phyloP scores from a whole-genome alignment of 139 green algal species.

The Micractinium sp. region DNA sequence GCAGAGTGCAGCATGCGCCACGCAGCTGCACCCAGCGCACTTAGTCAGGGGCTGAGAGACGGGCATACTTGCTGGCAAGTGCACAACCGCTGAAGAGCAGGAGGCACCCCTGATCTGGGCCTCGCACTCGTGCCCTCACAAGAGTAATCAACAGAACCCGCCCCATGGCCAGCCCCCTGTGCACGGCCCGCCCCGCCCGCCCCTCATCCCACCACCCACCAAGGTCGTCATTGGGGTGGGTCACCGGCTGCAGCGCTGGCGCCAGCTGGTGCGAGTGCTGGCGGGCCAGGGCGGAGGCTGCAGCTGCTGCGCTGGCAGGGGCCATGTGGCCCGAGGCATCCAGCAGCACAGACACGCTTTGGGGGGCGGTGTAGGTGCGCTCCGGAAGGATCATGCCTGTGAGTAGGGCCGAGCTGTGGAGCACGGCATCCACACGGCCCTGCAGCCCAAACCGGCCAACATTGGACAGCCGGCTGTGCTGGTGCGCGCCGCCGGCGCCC shows the following conservation, averaged over 20 bases:
- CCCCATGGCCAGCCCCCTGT: too few relatives aligned
- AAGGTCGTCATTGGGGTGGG: neutral
- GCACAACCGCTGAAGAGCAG: too few relatives aligned
- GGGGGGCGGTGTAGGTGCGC: neutral
- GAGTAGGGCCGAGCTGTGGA: neutral
- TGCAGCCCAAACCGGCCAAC: constrained; percentile 5
- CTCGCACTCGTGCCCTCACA: too few relatives aligned
- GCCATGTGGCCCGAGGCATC: neutral
- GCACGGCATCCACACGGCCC: neutral
- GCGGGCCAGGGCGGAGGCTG: neutral
- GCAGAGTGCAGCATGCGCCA: too few relatives aligned
- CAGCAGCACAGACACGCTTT: constrained; percentile 7
- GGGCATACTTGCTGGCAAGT: too few relatives aligned
- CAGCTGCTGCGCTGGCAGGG: neutral
- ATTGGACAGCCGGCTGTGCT: neutral
- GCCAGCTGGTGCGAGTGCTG: neutral
- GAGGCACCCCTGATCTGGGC: too few relatives aligned
- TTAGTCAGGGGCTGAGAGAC: too few relatives aligned
- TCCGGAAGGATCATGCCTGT: constrained; percentile 10
- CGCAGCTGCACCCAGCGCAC: too few relatives aligned
- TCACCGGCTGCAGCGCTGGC: neutral
- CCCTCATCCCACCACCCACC: too few relatives aligned
- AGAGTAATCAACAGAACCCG: too few relatives aligned
- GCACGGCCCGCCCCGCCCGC: too few relatives aligned
- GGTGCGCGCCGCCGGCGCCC: neutral